Evolutionary conservation across 495 filamentous ascomycete species (phyloP).

Genomic region (Neurospora sp.): DNA sequence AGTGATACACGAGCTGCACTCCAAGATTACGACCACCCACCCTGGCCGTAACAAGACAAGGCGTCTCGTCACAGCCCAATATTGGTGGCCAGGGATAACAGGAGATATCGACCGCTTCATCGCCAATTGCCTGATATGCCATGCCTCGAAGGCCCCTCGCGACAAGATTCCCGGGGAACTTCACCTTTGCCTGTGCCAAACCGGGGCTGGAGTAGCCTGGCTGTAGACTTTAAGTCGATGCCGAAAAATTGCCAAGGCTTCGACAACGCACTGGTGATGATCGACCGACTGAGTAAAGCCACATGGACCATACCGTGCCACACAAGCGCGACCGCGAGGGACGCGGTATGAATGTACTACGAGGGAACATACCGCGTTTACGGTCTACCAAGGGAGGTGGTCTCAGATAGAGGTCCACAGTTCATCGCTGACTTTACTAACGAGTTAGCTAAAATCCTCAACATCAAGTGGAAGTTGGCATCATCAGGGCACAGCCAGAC

Average conservation of each 20-base stretch:
- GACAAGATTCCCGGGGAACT: background rate
- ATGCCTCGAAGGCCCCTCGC: background rate
- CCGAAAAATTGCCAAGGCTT: background rate
- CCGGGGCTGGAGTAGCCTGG: too few species aligned
- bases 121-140: background rate
- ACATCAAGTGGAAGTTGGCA: background rate
- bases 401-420: background rate
- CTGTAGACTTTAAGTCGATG: slow-evolving; percentile 2
- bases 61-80: background rate
- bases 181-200: too few species aligned
- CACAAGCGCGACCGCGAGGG: too few species aligned
- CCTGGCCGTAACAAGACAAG: background rate
- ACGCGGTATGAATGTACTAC: background rate
- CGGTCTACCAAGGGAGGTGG: background rate
- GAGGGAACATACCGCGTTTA: background rate
- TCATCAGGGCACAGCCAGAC: background rate
- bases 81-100: background rate
- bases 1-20: background rate
- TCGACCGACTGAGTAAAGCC: too few species aligned
- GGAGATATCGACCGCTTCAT: background rate
- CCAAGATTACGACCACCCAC: background rate
- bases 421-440: background rate
- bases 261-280: too few species aligned
- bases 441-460: background rate
- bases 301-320: too few species aligned